Evolutionary conservation across 306 rosid genomes (phyloP), one percentile per base, ranked within the genome.

Genomic region (Astragalus glycyphyllos): DNA sequence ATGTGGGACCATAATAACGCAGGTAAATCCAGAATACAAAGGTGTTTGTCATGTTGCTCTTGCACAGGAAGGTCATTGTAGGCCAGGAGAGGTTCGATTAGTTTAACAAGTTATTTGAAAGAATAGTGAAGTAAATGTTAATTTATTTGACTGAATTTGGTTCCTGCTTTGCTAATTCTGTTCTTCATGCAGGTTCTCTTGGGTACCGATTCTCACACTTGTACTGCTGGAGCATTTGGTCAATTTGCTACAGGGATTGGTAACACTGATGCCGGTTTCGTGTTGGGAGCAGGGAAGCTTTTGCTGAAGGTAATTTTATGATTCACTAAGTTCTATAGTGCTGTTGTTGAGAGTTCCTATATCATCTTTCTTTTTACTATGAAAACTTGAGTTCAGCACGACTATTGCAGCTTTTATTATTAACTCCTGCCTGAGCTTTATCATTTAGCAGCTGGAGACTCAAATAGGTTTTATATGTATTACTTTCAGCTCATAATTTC

Each of bases 11-110:
- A 68, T 81, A 64, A 78, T 15, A 56, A 67, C 76, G 75, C 80
- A 93, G 98, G 98, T 82, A 70, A 93, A 93, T 87, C 98, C 97
- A 6, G 98, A 93, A 79, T 93, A 90, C 83, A 93, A 93, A 83
- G 98, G 98, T 56, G 98, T 93, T 44, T 93, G 98, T 79, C 98
- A 93, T 38, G 5, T 93, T 51, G 98, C 97, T 56, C 96, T 93
- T 85, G 98, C 98, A 38, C 98, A 93, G 87, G 98, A 93, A 88
- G 98, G 98, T 81, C 98, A 93, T 75, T 88, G 96, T 72, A 88
- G 98, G 85, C 98, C 98, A 10, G 98, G 98, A 81, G 98, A 93
- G 98, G 98, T 86, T 76, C 26, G 73, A 45, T 76, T 61, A 37
- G 23, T 74, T 83, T 56, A 47, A 31, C 77, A 61, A 50, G 41